Evolutionary conservation across 1,139 yeast genomes (phyloP).

Genomic region (Maudiozyma humilis): DNA sequence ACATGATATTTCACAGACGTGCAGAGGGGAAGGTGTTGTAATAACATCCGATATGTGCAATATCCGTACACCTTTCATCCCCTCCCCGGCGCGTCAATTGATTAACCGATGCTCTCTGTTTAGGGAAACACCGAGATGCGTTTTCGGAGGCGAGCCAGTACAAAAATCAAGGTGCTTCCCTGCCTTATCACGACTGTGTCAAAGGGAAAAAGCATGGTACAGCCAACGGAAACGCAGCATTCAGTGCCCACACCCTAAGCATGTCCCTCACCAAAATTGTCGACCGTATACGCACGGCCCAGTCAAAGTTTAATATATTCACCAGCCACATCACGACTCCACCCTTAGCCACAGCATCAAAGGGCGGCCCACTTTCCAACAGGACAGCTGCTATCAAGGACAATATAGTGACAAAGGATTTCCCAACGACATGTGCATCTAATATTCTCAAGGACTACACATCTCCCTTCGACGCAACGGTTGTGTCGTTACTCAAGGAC

Average conservation of each 20-base stretch:
- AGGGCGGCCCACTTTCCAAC: constrained; percentile 9
- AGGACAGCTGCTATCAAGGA: constrained; percentile 55
- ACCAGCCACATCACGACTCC: constrained; percentile 1
- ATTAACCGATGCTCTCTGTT: no score
- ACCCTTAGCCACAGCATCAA: not conserved
- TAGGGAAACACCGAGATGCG: not conserved
- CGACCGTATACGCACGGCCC: constrained; percentile 5
- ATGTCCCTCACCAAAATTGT: constrained; percentile 5
- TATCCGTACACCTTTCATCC: no score
- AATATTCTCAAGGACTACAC: constrained; percentile 46
- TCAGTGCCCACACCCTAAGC: no score
- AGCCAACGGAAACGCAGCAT: no score
- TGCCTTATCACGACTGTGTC: no score
- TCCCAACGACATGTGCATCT: constrained; percentile 74
- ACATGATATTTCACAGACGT: no score
- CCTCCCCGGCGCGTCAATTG: no score
- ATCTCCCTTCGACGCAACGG: constrained; percentile 82
- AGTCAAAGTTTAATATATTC: constrained; percentile 8
- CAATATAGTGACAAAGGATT: constrained; percentile 58
- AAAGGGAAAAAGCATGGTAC: no score
- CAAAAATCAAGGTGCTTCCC: no score
- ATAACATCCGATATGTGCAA: no score
- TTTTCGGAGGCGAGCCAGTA: not conserved
- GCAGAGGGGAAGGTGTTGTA: no score
- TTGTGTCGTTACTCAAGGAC: constrained; percentile 43